Percentiles rank a stretch among this genome's conserved stretches.
These are phyloP conservation scores for Ophiocordyceps robertsii DNA, from an alignment of 2,329 filamentous ascomycete genomes.

Conservation along the genomic window DNA sequence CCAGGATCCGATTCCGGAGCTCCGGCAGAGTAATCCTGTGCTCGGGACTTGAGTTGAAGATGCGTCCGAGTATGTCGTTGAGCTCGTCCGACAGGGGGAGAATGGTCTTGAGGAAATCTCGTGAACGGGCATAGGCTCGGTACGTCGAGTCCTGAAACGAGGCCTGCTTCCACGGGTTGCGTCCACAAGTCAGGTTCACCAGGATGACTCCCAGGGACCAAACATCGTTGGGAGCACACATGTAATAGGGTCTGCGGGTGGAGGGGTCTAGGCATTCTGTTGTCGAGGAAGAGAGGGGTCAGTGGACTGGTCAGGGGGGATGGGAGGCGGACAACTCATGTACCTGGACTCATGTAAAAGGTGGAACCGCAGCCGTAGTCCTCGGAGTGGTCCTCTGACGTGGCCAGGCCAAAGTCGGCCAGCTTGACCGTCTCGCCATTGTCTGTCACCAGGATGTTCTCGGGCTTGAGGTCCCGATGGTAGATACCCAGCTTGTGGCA, in stretches of 20 bases:
- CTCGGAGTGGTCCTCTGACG: slow-evolving; percentile 66
- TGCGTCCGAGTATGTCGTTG: slow-evolving; percentile 71
- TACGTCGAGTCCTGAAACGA: slow-evolving; percentile 91
- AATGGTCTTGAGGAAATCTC: slow-evolving; percentile 82
- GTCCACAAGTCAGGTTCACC: slow-evolving; percentile 92
- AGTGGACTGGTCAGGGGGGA: slow-evolving; percentile 1
- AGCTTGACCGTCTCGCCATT: slow-evolving; percentile 83
- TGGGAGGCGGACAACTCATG: slow-evolving; percentile 13
- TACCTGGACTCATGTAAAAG: slow-evolving; percentile 99
- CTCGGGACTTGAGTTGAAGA: slow-evolving; percentile 78
- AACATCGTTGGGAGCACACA: slow-evolving; percentile 87
- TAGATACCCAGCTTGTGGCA: slow-evolving; percentile 92
- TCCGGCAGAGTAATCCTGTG: slow-evolving; percentile 72
- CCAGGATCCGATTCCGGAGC: slow-evolving; percentile 61
- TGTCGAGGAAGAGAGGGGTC: slow-evolving; percentile 3
- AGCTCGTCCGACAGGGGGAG: slow-evolving; percentile 82
- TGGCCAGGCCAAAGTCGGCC: slow-evolving; percentile 94
- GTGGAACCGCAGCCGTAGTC: slow-evolving; percentile 98
- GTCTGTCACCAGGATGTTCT: slow-evolving; percentile 91
- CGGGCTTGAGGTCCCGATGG: slow-evolving; percentile 93
- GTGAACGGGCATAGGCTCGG: slow-evolving; percentile 73
- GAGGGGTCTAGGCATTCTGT: slow-evolving; percentile 81
- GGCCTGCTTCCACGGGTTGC: slow-evolving; percentile 97
- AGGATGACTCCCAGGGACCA: slow-evolving; percentile 98
- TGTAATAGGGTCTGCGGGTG: slow-evolving; percentile 64